A percentile compares a stretch with the other conserved stretches of the same genome.
These are phyloP conservation scores for Stellera chamaejasme DNA, from an alignment of 345 rosid genomes.

Conservation along the genomic window DNA sequence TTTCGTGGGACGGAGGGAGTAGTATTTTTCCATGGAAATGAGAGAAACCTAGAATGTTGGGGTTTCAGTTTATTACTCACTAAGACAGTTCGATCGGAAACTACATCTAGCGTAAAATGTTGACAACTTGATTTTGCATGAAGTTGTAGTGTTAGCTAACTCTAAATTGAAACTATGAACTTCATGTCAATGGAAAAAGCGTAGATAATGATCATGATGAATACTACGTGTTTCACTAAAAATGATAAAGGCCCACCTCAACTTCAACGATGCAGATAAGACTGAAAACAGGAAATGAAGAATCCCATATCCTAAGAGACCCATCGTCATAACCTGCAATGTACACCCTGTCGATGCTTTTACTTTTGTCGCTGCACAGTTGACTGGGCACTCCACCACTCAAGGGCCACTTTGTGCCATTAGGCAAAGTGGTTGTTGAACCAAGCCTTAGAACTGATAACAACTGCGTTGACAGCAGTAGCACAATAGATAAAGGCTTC, in stretches of 20 bases:
- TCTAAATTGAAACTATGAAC: too few relatives aligned
- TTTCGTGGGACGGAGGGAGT: too few relatives aligned
- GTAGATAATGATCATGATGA: too few relatives aligned
- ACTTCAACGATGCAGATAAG: conserved; percentile 31
- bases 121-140: too few relatives aligned
- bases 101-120: too few relatives aligned
- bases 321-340: conserved; percentile 65
- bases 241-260: conserved; percentile 24
- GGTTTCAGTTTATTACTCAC: too few relatives aligned
- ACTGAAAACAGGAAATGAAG: conserved; percentile 35
- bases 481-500: conserved; percentile 1
- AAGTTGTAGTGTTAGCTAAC: too few relatives aligned
- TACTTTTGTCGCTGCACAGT: conserved; percentile 22
- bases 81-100: too few relatives aligned
- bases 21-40: not conserved
- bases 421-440: conserved; percentile 14
- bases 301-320: conserved; percentile 56
- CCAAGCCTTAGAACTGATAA: conserved; percentile 18
- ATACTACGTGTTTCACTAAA: too few relatives aligned
- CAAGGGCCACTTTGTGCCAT: conserved; percentile 44
- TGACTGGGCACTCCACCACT: conserved; percentile 55
- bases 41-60: not conserved
- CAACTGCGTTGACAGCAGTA: conserved; percentile 16
- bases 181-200: too few relatives aligned
- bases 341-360: conserved; percentile 34